Conservation (phyloP, 2,329 filamentous ascomycete species). For the Lachnum nothofagi region DNA sequence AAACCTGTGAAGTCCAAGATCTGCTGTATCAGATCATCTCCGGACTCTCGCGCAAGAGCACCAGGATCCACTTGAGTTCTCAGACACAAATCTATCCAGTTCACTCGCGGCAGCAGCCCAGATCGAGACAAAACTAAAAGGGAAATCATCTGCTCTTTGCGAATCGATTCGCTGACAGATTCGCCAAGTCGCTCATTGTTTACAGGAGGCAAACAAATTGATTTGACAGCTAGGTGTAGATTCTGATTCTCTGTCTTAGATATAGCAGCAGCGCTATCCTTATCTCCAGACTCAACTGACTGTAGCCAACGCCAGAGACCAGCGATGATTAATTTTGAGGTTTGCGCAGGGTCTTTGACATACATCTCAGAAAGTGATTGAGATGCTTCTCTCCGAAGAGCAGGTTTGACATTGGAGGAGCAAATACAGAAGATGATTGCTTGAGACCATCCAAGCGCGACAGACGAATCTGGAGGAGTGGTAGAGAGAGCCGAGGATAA, state of each 20-base stretch:
- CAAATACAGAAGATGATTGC: constrained; percentile 75
- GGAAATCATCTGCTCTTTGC: constrained; percentile 68
- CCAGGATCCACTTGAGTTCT: constrained; percentile 79
- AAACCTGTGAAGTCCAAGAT: constrained; percentile 50
- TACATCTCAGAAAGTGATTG: constrained; percentile 62
- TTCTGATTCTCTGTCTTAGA: constrained; percentile 61
- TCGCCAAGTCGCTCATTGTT: constrained; percentile 42
- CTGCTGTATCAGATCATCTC: constrained; percentile 62
- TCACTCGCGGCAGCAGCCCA: constrained; percentile 69
- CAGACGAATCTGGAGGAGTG: constrained; percentile 43
- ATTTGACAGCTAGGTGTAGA: constrained; percentile 56
- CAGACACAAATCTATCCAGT: constrained; percentile 87
- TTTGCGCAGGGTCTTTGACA: constrained; percentile 48
- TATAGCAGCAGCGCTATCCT: constrained; percentile 65
- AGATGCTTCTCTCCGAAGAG: constrained; percentile 59
- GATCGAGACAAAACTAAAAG: constrained; percentile 73
- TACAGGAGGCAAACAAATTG: constrained; percentile 58
- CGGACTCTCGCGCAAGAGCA: constrained; percentile 60
- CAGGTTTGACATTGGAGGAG: constrained; percentile 54
- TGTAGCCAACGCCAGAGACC: constrained; percentile 79
- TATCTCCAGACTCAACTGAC: constrained; percentile 63
- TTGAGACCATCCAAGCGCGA: constrained; percentile 73
- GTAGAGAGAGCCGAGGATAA: constrained; percentile 48
- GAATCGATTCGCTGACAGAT: constrained; percentile 41
- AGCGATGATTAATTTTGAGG: constrained; percentile 60